A percentile compares a stretch with the other conserved stretches of the same genome.
Conservation (phyloP, 768 basidiomycete species). For the Hysterangium stoloniferum region DNA sequence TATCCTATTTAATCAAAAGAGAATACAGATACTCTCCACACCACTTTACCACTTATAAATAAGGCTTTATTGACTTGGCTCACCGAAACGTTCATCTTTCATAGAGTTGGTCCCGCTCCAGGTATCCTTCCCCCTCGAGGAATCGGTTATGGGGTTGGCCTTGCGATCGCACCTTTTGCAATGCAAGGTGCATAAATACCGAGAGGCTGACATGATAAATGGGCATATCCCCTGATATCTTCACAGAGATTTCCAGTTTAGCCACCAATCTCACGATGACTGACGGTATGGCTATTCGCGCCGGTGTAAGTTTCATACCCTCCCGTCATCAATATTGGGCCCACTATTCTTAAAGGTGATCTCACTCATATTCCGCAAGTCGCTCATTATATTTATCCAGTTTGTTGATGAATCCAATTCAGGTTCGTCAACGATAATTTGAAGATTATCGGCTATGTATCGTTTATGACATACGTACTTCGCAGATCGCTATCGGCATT, state of each 20-base stretch:
- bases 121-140: conserved; percentile 34
- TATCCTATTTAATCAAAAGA: no score
- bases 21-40: conserved; percentile 43
- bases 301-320: conserved; percentile 33
- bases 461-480: no score
- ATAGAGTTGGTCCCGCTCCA: conserved; percentile 28
- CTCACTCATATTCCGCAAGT: conserved; percentile 53
- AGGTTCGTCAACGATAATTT: conserved; percentile 31
- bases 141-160: conserved; percentile 54
- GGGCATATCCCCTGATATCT: no score
- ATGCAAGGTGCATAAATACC: conserved; percentile 52
- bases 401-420: conserved; percentile 52
- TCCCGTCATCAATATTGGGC: no score
- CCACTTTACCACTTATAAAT: conserved; percentile 49
- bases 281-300: conserved; percentile 40
- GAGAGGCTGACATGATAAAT: no score
- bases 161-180: conserved; percentile 47
- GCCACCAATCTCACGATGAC: conserved; percentile 29
- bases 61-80: conserved; percentile 57
- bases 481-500: conserved; percentile 46
- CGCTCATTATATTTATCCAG: conserved; percentile 33
- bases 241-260: conserved; percentile 29
- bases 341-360: conserved; percentile 23
- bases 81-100: conserved; percentile 37
- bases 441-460: no score